Percentiles rank a stretch among this genome's conserved stretches.
phyloP scores from a whole-genome alignment of 2,329 filamentous ascomycete species.

The Trichoderma pleuroti region DNA sequence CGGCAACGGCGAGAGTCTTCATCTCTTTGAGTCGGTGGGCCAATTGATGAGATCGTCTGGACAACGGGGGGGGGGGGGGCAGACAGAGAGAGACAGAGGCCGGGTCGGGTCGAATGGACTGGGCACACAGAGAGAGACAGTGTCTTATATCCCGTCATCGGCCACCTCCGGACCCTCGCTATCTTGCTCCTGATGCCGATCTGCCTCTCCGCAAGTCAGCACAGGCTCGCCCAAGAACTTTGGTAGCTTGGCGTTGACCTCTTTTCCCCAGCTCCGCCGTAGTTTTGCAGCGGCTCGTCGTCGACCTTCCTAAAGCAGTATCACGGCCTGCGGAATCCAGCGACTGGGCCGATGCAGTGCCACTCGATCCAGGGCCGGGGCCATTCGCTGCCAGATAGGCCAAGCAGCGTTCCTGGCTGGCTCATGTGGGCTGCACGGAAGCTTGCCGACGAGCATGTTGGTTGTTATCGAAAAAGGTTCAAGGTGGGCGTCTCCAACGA shows the following conservation, averaged over 20 bases:
- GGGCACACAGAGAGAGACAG: not conserved
- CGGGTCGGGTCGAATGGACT: not conserved
- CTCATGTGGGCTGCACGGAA: not conserved
- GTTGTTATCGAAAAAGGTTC: not conserved
- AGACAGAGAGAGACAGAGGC: not conserved
- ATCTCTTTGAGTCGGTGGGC: not conserved
- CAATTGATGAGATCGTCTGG: not conserved
- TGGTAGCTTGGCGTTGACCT: not conserved
- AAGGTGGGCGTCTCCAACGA: not conserved
- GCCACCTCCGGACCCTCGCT: not conserved
- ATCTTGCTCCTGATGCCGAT: not conserved
- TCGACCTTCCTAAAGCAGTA: not conserved
- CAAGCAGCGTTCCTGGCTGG: not conserved
- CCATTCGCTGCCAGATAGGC: not conserved
- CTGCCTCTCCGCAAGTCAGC: not conserved
- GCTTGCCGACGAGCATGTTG: not conserved
- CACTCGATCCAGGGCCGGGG: not conserved
- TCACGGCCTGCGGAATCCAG: not conserved
- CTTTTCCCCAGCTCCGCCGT: not conserved
- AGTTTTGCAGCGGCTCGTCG: not conserved
- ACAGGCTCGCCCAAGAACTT: not conserved
- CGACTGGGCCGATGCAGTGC: not conserved
- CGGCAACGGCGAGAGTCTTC: slow-evolving; percentile 18
- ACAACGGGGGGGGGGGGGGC: too few relatives aligned
- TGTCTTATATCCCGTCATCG: not conserved